Base-by-base conservation (phyloP, 495 filamentous ascomycete genomes). In the Jackrogersella minutella region DNA sequence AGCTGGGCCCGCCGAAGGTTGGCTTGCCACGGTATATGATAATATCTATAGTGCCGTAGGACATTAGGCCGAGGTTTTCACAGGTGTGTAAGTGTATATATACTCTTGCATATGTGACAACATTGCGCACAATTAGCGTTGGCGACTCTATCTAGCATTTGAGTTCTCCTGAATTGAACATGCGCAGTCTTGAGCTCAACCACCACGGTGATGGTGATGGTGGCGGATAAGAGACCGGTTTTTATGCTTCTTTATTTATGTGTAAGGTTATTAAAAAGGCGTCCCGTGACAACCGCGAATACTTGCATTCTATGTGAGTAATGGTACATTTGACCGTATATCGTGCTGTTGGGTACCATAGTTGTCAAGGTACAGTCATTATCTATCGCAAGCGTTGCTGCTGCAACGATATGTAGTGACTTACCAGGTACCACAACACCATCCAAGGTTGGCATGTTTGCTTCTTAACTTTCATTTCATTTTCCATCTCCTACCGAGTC, bases 21-120 rank as follows among this genome's bases (percentile, higher is more conserved):
- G 92, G 90, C 80, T 96, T 21, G 92, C 86, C 21, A 90, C 84
- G 68, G 78, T 89, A 16, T 97, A 92, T 80, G 91, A 97, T 70
- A 77, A 73, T 24, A 73, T 86, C 21, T 85, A 80, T 66, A 43
- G 11, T 21, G 60, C 43, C 24, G 30, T 58, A 10, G 56, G 66
- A 1, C 55, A 69, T 8, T 69, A 46, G 31, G 19, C 28, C 2
- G 8, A 26, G 2, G 13, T 16, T 11, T 13, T 16, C 16, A 0
- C 11, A 30, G 41, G 33, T 43, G 44, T 59, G 61, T 64, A 40
- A 49, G 57, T 47, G 51, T 62, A 26, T 58, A 62, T 54, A 55
- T 57, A 49, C 58, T 22, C 46, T 57, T 52, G 43, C 51, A 62
- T 62, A 68, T 26, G 21, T 31, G 31, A 47, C 26, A 39, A 30